Evolutionary conservation across 2,329 filamentous ascomycete species (phyloP), one percentile per base, ranked within the genome.

Genomic region (Bretziella fagacearum): DNA sequence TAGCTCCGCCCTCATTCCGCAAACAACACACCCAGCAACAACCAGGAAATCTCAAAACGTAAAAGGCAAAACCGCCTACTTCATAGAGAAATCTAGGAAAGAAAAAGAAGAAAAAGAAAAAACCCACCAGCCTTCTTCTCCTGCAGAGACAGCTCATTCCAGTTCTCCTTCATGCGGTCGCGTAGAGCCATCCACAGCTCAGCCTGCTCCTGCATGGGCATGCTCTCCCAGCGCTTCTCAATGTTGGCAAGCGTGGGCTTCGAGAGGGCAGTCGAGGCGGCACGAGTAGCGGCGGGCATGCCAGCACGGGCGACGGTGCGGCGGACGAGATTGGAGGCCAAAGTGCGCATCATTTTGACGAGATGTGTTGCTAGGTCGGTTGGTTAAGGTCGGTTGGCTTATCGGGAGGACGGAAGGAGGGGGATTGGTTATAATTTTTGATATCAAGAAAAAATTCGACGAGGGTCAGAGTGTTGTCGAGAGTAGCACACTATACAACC

Each of bases 201-300:
- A 56, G 91, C 91, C 78, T 98, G 91, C 77, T 98, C 91, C 74
- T 94, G 86, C 54, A 91, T 85, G 51, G 89, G 87, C 84, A 96
- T 87, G 54, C 72, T 77, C 73, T 98, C 91, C 91, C 91, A 98
- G 72, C 91, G 77, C 81, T 94, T 95, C 79, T 98, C 91, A 62
- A 98, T 96, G 69, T 93, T 86, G 67, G 85, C 84, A 60, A 98
- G 77, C 51, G 85, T 95, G 57, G 93, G 91, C 73, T 95, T 96
- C 61, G 87, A 93, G 68, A 98, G 93, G 65, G 94, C 86, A 57
- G 83, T 83, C 58, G 81, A 77, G 59, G 75, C 69, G 60, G 69
- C 68, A 56, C 67, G 66, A 53, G 66, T 62, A 58, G 65, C 64
- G 57, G 67, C 62, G 58, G 67, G 63, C 55, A 62, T 58, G 57